phyloP scores from a whole-genome alignment of 257 asterid genomes.

The Rauvolfia tetraphylla region DNA sequence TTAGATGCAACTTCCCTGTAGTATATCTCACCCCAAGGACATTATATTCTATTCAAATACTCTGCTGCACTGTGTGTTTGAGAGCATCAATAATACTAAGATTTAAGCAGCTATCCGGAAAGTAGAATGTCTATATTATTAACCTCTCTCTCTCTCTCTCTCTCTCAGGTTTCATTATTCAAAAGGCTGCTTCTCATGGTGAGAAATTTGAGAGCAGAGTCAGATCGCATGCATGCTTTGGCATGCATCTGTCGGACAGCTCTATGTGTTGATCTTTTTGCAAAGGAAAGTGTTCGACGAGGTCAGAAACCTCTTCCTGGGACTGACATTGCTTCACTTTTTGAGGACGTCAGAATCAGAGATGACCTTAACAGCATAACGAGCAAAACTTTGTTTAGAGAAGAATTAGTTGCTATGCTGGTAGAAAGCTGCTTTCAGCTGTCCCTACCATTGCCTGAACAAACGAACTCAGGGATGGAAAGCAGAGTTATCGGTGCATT shows the following conservation, averaged over 20 bases:
- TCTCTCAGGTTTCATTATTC: constrained; percentile 70
- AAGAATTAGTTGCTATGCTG: constrained; percentile 85
- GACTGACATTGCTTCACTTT: constrained; percentile 80
- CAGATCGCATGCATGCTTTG: constrained; percentile 92
- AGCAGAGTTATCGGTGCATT: constrained; percentile 91
- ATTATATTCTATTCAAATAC: constrained; percentile 1
- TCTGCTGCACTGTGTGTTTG: neutral
- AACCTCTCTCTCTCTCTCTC: neutral
- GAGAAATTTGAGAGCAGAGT: constrained; percentile 88
- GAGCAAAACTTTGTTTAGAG: constrained; percentile 82
- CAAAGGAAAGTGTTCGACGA: constrained; percentile 81
- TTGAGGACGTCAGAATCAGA: constrained; percentile 67
- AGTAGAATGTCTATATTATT: neutral
- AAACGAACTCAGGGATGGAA: constrained; percentile 73
- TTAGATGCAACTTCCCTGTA: neutral
- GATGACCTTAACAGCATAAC: constrained; percentile 78
- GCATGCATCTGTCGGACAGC: constrained; percentile 95
- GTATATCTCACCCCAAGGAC: neutral
- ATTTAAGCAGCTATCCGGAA: neutral
- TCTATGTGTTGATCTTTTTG: constrained; percentile 86
- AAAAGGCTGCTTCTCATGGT: constrained; percentile 92
- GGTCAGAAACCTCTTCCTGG: constrained; percentile 90
- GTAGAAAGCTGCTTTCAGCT: constrained; percentile 94
- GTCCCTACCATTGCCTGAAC: constrained; percentile 85
- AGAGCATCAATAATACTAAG: neutral